Evolutionary conservation across 2,329 filamentous ascomycete genomes (phyloP).

Genomic region (Talaromyces verruculosus): DNA sequence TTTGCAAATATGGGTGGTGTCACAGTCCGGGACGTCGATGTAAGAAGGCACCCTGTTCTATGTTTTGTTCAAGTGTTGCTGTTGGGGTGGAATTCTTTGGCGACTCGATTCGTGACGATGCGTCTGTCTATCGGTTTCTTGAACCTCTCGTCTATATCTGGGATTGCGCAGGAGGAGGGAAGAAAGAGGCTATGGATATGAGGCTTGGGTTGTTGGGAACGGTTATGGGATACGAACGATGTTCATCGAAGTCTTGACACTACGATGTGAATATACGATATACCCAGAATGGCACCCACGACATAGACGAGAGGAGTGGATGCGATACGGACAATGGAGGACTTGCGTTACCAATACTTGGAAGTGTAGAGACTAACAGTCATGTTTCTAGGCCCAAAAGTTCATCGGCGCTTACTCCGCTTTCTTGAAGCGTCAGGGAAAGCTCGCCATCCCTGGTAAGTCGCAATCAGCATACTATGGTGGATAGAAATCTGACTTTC

Average conservation of each 20-base stretch:
- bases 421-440: conserved; percentile 70
- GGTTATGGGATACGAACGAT: not conserved
- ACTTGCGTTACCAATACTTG: not conserved
- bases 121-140: not conserved
- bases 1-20: conserved; percentile 65
- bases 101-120: not conserved
- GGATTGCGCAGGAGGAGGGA: not conserved
- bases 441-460: conserved; percentile 67
- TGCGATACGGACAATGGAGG: not conserved
- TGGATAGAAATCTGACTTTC: not conserved
- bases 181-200: not conserved
- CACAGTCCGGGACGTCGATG: conserved; percentile 66
- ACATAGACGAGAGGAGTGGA: conserved; percentile 13
- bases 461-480: too few relatives aligned
- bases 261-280: not conserved
- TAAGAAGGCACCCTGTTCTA: conserved; percentile 41
- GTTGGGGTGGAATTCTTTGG: not conserved
- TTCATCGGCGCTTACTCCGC: conserved; percentile 68
- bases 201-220: not conserved
- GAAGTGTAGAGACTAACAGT: conserved; percentile 22
- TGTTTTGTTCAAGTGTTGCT: conserved; percentile 22
- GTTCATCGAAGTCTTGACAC: not conserved
- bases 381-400: conserved; percentile 58
- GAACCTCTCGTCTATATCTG: conserved; percentile 3
- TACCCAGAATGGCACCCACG: conserved; percentile 23